These are phyloP conservation scores for Metschnikowia hibisci DNA, from an alignment of 805 yeast genomes.

Conservation along the genomic window DNA sequence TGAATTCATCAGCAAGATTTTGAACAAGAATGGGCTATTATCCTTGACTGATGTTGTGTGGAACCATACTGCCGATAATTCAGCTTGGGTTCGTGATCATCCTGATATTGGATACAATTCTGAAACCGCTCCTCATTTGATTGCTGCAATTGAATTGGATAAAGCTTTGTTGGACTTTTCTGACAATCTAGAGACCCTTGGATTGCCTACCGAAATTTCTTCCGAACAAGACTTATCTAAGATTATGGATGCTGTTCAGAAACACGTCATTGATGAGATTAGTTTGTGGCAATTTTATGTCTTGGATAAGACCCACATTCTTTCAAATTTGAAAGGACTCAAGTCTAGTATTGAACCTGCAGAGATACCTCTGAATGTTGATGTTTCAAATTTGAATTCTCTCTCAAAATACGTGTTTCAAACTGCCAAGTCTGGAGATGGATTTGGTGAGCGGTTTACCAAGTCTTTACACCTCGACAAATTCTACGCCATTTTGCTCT, in stretches of 20 bases:
- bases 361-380: constrained; percentile 42
- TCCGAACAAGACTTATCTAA: constrained; percentile 51
- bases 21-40: constrained; percentile 55
- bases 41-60: constrained; percentile 89
- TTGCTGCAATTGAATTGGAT: constrained; percentile 82
- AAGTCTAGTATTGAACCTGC: constrained; percentile 36
- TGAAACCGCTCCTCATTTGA: constrained; percentile 85
- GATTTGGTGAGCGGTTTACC: constrained; percentile 35
- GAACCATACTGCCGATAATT: constrained; percentile 92
- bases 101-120: constrained; percentile 90
- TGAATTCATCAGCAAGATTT: constrained; percentile 46
- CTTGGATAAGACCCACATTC: constrained; percentile 47
- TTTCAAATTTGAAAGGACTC: constrained; percentile 33
- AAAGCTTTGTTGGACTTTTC: constrained; percentile 64
- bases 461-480: constrained; percentile 50
- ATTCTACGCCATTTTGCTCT: constrained; percentile 49
- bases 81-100: constrained; percentile 76
- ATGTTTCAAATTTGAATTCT: constrained; percentile 33
- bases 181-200: constrained; percentile 47
- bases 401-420: constrained; percentile 49
- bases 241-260: constrained; percentile 64
- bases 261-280: constrained; percentile 61
- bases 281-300: constrained; percentile 89
- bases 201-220: constrained; percentile 56
- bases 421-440: constrained; percentile 34